Evolutionary conservation across 345 rosid species (phyloP).

Genomic region (Arabidopsis suecica): DNA sequence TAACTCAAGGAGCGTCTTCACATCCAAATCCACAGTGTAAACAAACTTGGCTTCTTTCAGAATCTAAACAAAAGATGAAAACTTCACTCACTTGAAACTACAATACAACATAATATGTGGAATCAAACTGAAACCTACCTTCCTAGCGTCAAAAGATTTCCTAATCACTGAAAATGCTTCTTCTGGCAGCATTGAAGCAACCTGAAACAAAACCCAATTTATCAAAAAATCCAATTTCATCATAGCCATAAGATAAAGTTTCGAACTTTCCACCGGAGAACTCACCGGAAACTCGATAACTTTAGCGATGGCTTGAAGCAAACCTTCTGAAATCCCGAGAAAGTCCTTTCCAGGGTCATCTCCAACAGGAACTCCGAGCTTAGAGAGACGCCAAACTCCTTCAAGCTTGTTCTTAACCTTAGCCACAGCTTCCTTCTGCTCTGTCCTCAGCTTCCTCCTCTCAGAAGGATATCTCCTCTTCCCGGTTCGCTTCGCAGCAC

Average conservation of each 20-base stretch:
- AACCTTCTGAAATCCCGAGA: constrained; percentile 62
- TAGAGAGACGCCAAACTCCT: constrained; percentile 87
- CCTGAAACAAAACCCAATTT: constrained; percentile 52
- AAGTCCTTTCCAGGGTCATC: constrained; percentile 91
- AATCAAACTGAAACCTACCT: constrained; percentile 52
- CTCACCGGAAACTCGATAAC: constrained; percentile 81
- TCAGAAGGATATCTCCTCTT: constrained; percentile 92
- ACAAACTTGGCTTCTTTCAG: constrained; percentile 90
- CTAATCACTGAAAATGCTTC: constrained; percentile 82
- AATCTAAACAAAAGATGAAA: constrained; percentile 53
- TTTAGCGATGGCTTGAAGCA: constrained; percentile 83
- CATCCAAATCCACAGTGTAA: constrained; percentile 88
- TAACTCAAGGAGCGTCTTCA: constrained; percentile 65
- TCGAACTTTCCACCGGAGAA: background rate
- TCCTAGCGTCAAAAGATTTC: constrained; percentile 95
- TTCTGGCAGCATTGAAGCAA: constrained; percentile 82
- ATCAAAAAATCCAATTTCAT: background rate
- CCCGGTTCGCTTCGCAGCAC: constrained; percentile 81
- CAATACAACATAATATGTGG: background rate
- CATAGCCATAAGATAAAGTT: constrained; percentile 13
- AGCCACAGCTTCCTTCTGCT: constrained; percentile 58
- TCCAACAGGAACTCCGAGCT: constrained; percentile 71
- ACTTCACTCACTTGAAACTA: constrained; percentile 30
- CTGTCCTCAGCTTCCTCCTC: constrained; percentile 77
- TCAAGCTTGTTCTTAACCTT: constrained; percentile 67